phyloP scores from a whole-genome alignment of 148 eudicot genomes.

The Vaccinium macrocarpon region DNA sequence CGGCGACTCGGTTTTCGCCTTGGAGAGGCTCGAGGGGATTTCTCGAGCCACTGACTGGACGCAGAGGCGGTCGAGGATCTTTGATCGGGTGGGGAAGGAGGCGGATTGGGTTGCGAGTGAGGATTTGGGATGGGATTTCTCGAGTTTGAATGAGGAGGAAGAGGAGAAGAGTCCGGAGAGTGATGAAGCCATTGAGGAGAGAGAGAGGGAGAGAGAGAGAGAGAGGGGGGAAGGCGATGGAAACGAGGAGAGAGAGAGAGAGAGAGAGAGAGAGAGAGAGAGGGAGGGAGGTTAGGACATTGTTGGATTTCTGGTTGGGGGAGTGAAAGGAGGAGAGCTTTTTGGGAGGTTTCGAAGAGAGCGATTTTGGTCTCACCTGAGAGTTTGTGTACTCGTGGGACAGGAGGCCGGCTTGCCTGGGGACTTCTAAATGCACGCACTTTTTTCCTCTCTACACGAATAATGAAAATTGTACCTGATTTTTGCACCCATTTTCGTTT shows the following conservation, averaged over 20 bases:
- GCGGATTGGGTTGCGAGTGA: constrained; percentile 15
- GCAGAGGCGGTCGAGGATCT: not conserved
- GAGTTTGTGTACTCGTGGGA: not conserved
- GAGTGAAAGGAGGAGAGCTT: not conserved
- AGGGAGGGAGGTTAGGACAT: not conserved
- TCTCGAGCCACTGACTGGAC: constrained; percentile 49
- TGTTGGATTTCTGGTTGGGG: not conserved
- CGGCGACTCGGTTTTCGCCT: constrained; percentile 13
- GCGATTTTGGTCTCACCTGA: not conserved
- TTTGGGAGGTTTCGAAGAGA: not conserved
- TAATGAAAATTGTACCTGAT: no score
- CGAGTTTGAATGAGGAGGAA: constrained; percentile 26
- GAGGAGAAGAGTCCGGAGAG: constrained; percentile 47
- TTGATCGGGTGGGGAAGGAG: constrained; percentile 27
- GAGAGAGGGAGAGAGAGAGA: not conserved
- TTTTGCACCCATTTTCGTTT: no score
- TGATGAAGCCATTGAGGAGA: constrained; percentile 47
- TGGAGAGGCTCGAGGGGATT: constrained; percentile 26
- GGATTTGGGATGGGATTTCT: constrained; percentile 20
- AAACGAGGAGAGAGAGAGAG: not conserved
- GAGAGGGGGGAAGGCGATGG: not conserved
- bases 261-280: not conserved
- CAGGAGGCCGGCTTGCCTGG: not conserved
- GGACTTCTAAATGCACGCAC: not conserved
- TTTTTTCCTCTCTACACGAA: not conserved